Conservation (phyloP, 176 grass and related monocot species). For the Phoenix dactylifera region DNA sequence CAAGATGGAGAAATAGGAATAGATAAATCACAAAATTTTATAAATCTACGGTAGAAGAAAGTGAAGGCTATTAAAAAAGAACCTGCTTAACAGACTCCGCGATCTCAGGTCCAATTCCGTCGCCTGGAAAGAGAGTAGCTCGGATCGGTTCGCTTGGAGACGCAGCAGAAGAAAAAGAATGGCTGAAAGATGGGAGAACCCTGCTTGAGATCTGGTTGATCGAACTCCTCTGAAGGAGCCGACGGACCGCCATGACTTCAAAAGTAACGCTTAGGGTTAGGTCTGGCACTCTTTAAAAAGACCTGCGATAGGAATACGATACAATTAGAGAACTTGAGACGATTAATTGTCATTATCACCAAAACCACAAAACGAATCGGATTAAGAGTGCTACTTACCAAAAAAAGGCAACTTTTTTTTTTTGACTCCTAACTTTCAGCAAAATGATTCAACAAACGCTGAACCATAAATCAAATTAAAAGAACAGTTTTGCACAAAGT, state of each 20-base stretch:
- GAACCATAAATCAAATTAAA: too few species aligned
- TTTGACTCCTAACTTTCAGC: too few species aligned
- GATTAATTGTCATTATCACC: too few species aligned
- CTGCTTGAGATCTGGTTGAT: slow-evolving; percentile 8
- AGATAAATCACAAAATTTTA: neutral
- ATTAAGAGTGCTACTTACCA: too few species aligned
- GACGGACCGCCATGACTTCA: slow-evolving; percentile 23
- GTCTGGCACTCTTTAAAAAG: too few species aligned
- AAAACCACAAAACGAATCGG: too few species aligned
- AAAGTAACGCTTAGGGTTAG: too few species aligned
- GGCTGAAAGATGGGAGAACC: slow-evolving; percentile 12
- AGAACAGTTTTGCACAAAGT: too few species aligned
- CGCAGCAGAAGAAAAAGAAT: slow-evolving; percentile 14
- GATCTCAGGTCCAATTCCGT: slow-evolving; percentile 95
- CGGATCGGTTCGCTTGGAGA: slow-evolving; percentile 17
- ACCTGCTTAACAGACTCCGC: slow-evolving; percentile 89
- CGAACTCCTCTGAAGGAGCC: slow-evolving; percentile 20
- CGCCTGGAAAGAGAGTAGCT: slow-evolving; percentile 86
- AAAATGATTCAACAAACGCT: too few species aligned
- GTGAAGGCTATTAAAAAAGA: neutral
- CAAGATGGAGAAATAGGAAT: neutral
- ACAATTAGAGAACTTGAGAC: too few species aligned
- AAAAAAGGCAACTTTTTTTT: too few species aligned
- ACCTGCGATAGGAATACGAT: too few species aligned
- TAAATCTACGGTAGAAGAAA: neutral